Conservation (phyloP, 2,329 filamentous ascomycete genomes). For the Pyrenophora seminiperda region DNA sequence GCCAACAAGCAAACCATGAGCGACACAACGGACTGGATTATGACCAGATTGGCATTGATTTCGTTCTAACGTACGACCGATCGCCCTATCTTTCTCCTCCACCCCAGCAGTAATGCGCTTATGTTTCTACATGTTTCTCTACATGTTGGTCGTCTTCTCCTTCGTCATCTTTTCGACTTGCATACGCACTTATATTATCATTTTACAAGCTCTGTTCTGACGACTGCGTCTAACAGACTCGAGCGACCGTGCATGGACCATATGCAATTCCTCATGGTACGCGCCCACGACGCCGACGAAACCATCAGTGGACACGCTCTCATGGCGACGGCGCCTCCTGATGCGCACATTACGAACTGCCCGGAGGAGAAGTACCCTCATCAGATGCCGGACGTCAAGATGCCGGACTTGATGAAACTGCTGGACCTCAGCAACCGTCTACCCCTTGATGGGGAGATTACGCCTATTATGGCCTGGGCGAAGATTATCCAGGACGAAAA, state of each 20-base stretch:
- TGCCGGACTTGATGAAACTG: conserved; percentile 77
- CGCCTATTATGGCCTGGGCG: conserved; percentile 93
- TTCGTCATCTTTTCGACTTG: conserved; percentile 20
- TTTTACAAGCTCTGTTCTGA: conserved; percentile 37
- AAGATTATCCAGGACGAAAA: conserved; percentile 68
- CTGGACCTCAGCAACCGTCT: conserved; percentile 83
- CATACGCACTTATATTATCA: conserved; percentile 35
- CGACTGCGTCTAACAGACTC: conserved; percentile 61
- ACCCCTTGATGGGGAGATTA: conserved; percentile 87
- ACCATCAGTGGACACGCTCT: conserved; percentile 80
- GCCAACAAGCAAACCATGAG: conserved; percentile 27
- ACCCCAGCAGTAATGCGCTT: conserved; percentile 45
- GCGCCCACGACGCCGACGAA: conserved; percentile 60
- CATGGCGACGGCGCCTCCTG: conserved; percentile 89
- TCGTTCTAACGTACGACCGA: conserved; percentile 85
- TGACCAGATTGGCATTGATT: conserved; percentile 85
- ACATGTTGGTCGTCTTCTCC: neutral
- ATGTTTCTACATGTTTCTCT: conserved; percentile 24
- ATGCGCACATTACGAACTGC: conserved; percentile 62
- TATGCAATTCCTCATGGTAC: conserved; percentile 75
- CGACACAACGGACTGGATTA: conserved; percentile 64
- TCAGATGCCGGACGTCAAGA: conserved; percentile 76
- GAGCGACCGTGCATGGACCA: conserved; percentile 94
- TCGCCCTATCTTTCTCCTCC: conserved; percentile 61
- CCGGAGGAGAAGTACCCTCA: conserved; percentile 64